A percentile compares a stretch with the other conserved stretches of the same genome.
Evolutionary conservation across 2,329 filamentous ascomycete genomes (phyloP).

Genomic region (Elsinoe perseae): DNA sequence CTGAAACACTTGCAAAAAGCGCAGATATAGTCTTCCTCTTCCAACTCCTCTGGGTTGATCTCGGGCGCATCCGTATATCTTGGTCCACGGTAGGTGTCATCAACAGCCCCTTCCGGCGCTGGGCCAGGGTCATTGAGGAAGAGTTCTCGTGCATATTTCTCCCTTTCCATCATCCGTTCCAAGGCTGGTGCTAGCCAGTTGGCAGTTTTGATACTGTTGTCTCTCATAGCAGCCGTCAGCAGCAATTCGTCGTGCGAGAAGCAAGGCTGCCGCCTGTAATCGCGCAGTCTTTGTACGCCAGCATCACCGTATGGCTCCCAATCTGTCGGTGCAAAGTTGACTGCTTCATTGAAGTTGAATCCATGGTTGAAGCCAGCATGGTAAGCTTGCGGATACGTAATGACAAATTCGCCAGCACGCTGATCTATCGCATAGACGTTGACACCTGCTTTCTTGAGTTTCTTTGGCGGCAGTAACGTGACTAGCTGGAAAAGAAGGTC

Average conservation of each 20-base stretch:
- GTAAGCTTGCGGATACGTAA: conserved; percentile 95
- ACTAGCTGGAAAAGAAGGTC: conserved; percentile 95
- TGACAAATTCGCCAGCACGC: conserved; percentile 86
- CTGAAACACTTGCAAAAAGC: conserved; percentile 85
- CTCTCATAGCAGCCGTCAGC: conserved; percentile 75
- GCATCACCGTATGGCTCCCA: conserved; percentile 90
- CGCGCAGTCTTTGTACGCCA: conserved; percentile 76
- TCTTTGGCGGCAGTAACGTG: conserved; percentile 88
- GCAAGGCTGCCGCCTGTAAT: conserved; percentile 85
- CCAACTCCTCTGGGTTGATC: conserved; percentile 51
- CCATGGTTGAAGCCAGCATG: conserved; percentile 97
- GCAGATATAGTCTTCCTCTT: conserved; percentile 90
- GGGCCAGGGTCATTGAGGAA: conserved; percentile 51
- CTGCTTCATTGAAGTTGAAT: conserved; percentile 98
- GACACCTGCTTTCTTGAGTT: conserved; percentile 86
- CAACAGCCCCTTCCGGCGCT: conserved; percentile 37
- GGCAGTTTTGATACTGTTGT: conserved; percentile 77
- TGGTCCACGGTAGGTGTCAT: conserved; percentile 27
- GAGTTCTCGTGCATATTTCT: conserved; percentile 57
- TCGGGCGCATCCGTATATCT: conserved; percentile 45
- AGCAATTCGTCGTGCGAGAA: conserved; percentile 96
- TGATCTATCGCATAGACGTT: conserved; percentile 93
- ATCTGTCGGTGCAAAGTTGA: conserved; percentile 91
- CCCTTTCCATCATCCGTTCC: conserved; percentile 66
- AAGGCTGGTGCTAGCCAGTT: conserved; percentile 92